Conservation (phyloP, 2,329 filamentous ascomycete genomes). For the Coleophoma eucalyptorum region DNA sequence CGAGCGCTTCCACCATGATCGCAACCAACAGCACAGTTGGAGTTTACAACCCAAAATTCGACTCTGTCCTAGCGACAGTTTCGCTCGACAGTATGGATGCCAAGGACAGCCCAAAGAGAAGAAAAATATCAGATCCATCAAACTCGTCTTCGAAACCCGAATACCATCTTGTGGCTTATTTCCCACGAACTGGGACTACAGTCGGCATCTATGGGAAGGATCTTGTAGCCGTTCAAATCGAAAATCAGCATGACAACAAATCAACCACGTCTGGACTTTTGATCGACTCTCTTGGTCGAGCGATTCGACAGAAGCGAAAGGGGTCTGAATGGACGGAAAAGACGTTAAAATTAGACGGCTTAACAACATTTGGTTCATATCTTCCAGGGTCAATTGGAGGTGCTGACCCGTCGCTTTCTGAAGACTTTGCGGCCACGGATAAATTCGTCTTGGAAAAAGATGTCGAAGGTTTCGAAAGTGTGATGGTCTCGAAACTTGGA, state of each 20-base stretch:
- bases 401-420: conserved; percentile 11
- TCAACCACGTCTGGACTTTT: conserved; percentile 58
- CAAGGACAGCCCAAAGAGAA: conserved; percentile 22
- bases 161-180: conserved; percentile 54
- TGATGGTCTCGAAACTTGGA: conserved; percentile 27
- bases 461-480: conserved; percentile 34
- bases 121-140: conserved; percentile 5
- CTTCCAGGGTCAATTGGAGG: conserved; percentile 18
- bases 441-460: conserved; percentile 29
- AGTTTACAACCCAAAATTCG: conserved; percentile 68
- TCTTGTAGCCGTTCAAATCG: conserved; percentile 67
- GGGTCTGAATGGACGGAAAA: conserved; percentile 4
- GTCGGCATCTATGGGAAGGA: conserved; percentile 61
- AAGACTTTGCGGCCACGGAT: conserved; percentile 26
- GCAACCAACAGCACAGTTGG: conserved; percentile 52
- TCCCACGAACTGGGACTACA: conserved; percentile 62
- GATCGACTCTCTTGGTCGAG: conserved; percentile 71
- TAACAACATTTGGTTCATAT: conserved; percentile 18
- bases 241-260: conserved; percentile 55
- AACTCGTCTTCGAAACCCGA: conserved; percentile 4
- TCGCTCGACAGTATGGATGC: conserved; percentile 20
- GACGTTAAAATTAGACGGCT: conserved; percentile 1
- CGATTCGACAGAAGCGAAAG: conserved; percentile 37
- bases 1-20: conserved; percentile 61
- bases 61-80: conserved; percentile 40